Percentiles rank a stretch among this genome's conserved stretches.
Evolutionary conservation across 2,329 filamentous ascomycete genomes (phyloP).

Genomic region (Periconia sp.): DNA sequence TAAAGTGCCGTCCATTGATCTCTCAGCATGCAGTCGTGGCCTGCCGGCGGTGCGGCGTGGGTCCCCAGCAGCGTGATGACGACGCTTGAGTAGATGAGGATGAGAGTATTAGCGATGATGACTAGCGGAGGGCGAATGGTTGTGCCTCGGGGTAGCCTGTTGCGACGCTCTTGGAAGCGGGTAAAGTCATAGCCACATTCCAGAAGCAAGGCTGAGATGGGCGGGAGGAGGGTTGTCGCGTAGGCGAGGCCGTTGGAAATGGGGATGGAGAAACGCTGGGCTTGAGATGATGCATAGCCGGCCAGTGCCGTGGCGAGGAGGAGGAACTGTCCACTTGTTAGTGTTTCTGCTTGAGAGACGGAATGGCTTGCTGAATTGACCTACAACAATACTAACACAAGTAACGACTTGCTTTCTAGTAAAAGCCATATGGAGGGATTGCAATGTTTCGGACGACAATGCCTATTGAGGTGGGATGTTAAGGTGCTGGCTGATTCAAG

Average conservation of each 20-base stretch:
- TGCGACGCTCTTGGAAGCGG: constrained; percentile 31
- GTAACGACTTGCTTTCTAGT: constrained; percentile 44
- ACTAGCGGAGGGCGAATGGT: constrained; percentile 38
- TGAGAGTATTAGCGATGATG: constrained; percentile 42
- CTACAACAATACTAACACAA: constrained; percentile 41
- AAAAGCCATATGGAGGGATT: constrained; percentile 29
- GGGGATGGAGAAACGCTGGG: constrained; percentile 43
- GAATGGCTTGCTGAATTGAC: constrained; percentile 2
- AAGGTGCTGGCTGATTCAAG: too few species aligned
- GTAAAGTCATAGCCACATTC: constrained; percentile 42
- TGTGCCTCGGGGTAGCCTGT: constrained; percentile 32
- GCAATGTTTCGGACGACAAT: too few species aligned
- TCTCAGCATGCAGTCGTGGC: constrained; percentile 58
- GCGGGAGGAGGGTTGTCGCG: constrained; percentile 46
- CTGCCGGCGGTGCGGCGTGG: constrained; percentile 42
- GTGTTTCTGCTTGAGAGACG: background rate
- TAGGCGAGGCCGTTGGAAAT: constrained; percentile 45
- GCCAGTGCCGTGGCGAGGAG: constrained; percentile 44
- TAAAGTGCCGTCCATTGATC: constrained; percentile 60
- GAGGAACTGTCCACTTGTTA: constrained; percentile 41
- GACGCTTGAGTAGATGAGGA: constrained; percentile 46
- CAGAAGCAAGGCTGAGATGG: constrained; percentile 47
- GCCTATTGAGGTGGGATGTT: too few species aligned
- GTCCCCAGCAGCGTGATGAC: constrained; percentile 50
- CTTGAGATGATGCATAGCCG: constrained; percentile 34